A percentile compares a stretch with the other conserved stretches of the same genome.
These are phyloP conservation scores for Eucalyptus guilfoylei DNA, from an alignment of 345 rosid species.

Conservation along the genomic window DNA sequence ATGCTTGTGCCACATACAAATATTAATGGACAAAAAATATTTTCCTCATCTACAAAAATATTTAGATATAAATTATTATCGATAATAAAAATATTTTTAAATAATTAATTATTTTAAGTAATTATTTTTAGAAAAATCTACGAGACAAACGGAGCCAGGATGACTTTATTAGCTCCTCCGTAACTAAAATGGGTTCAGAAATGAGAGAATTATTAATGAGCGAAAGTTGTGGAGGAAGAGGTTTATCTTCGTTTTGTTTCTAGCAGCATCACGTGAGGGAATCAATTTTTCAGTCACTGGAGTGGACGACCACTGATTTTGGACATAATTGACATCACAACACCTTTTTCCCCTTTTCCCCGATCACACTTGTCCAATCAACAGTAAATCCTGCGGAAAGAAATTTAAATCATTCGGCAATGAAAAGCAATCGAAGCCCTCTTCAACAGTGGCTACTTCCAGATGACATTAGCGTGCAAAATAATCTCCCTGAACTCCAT, in stretches of 20 bases:
- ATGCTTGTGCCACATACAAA: neutral
- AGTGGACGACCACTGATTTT: neutral
- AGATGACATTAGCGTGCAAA: neutral
- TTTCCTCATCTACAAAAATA: accelerated
- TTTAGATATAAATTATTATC: too few relatives aligned
- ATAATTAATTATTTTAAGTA: too few relatives aligned
- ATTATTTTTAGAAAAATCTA: too few relatives aligned
- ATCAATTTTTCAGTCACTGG: neutral
- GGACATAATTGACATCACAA: neutral
- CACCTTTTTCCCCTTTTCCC: neutral
- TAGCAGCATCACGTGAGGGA: neutral
- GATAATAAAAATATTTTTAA: too few relatives aligned
- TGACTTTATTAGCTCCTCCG: neutral
- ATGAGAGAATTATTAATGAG: neutral
- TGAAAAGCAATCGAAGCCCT: neutral
- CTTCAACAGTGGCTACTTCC: neutral
- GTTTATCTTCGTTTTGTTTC: neutral
- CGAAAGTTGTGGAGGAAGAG: neutral
- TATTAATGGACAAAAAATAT: neutral
- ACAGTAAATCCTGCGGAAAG: neutral
- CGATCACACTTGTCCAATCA: neutral
- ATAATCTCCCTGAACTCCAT: neutral
- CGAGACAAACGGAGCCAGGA: neutral
- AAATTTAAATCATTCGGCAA: neutral
- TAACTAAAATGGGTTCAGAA: neutral